Base-by-base conservation (phyloP, 495 filamentous ascomycete species). In the Cercophora scortea region DNA sequence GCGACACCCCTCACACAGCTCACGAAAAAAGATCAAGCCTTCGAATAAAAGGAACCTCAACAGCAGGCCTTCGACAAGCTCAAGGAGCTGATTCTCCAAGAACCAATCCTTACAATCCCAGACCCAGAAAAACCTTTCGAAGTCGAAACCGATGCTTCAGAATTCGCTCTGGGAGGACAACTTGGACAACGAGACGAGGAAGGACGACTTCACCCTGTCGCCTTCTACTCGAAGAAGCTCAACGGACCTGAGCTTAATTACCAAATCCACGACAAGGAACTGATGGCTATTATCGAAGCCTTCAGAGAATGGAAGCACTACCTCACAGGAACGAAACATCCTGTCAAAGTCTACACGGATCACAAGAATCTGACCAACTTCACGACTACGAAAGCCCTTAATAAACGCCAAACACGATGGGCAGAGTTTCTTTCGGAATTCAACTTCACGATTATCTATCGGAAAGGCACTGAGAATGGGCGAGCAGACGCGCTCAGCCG, bases 231-330 rank as follows among this genome's bases (percentile, higher is more conserved):
- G 1, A 54, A 59, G 32, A 55, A 42, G 32, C 32, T 54, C 13
- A 39, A 32, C 3, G 36, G 11, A 18, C 19, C 32, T 2, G 47
- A 59, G 40, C 38, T 36, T 9, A 61, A 65, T 42, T 65, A 65
- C 44, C 12, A 18, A 3, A 63, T 60, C 6, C 49, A 64, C 19
- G 46, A 63, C 40, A 66, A 64, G 15, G 45, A 53, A 25, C 33
- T 52, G 2, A 40, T 56, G 16, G 18, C 38, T 11, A 42, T 55
- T 40, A 46, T 58, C 5, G n/a, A 49, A 13, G 18, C 11, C 4
- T 51, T 47, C 13, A 46, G 50, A 9, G 38, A 61, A 36, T 57
- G 32, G 39, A 19, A 36, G 3, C 45, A 11, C 1, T 43, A 49
- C 12, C 35, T 58, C 0, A 34, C 10, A 3, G 47, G 51, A 13